Percentiles rank a stretch among this genome's conserved stretches.
phyloP scores from a whole-genome alignment of 768 basidiomycete species.

The Tylopilus subfusipes region DNA sequence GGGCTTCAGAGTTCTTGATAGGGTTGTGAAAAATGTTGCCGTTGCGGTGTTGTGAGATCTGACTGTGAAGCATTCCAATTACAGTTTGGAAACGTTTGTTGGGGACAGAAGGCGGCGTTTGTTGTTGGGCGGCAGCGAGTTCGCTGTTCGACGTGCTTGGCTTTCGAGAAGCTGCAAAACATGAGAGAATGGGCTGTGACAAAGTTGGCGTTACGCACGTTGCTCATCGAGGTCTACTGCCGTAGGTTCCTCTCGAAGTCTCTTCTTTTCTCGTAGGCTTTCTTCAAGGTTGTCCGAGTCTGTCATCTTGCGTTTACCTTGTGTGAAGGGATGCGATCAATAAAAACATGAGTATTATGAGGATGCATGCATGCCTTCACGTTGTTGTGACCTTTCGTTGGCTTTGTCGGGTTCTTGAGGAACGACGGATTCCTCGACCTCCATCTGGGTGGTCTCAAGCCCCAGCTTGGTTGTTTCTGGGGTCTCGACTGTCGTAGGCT shows the following conservation, averaged over 20 bases:
- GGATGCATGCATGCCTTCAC: slow-evolving; percentile 18
- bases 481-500: slow-evolving; percentile 3
- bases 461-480: background rate
- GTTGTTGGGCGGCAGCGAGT: slow-evolving; percentile 4
- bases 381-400: slow-evolving; percentile 9
- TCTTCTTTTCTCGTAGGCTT: slow-evolving; percentile 26
- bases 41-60: slow-evolving; percentile 81
- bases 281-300: slow-evolving; percentile 26
- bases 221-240: slow-evolving; percentile 40
- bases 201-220: slow-evolving; percentile 27
- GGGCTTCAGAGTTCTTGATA: slow-evolving; percentile 82
- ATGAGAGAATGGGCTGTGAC: background rate
- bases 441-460: slow-evolving; percentile 8
- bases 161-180: slow-evolving; percentile 18
- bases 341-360: background rate
- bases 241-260: slow-evolving; percentile 23
- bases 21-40: slow-evolving; percentile 91
- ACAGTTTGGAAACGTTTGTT: slow-evolving; percentile 78
- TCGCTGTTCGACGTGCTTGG: slow-evolving; percentile 19
- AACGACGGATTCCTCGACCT: slow-evolving; percentile 11
- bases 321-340: background rate
- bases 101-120: slow-evolving; percentile 30
- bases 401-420: slow-evolving; percentile 11
- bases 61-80: slow-evolving; percentile 74
- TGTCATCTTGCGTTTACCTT: slow-evolving; percentile 28